Conservation (phyloP, 2,329 filamentous ascomycete genomes). For the Fusarium heterosporum region DNA sequence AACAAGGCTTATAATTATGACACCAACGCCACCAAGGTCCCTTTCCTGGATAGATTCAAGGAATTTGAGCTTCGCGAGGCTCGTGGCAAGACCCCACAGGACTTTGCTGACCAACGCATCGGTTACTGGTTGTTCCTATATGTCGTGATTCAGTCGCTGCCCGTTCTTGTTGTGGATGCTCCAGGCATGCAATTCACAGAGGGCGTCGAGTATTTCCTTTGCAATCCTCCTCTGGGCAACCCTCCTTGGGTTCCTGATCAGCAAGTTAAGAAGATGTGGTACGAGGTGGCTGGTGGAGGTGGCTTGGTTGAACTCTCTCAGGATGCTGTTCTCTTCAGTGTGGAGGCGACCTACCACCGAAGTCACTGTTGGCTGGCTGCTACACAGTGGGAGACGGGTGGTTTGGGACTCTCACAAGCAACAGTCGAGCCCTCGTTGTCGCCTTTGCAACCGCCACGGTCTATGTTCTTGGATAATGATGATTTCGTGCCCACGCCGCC, state of each 20-base stretch:
- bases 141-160: slow-evolving; percentile 79
- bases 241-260: slow-evolving; percentile 78
- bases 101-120: slow-evolving; percentile 76
- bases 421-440: slow-evolving; percentile 52
- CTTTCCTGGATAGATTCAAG: slow-evolving; percentile 77
- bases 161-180: slow-evolving; percentile 81
- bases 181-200: slow-evolving; percentile 75
- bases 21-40: slow-evolving; percentile 65
- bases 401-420: slow-evolving; percentile 40
- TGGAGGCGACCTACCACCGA: slow-evolving; percentile 70
- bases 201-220: slow-evolving; percentile 84
- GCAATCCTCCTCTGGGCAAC: slow-evolving; percentile 77
- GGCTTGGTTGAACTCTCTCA: slow-evolving; percentile 69
- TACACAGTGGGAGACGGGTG: slow-evolving; percentile 59
- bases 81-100: slow-evolving; percentile 71
- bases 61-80: slow-evolving; percentile 78
- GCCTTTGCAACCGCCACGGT: slow-evolving; percentile 54
- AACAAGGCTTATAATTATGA: slow-evolving; percentile 85
- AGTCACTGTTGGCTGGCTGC: slow-evolving; percentile 68
- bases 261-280: slow-evolving; percentile 76
- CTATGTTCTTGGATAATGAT: slow-evolving; percentile 51
- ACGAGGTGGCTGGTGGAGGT: slow-evolving; percentile 75
- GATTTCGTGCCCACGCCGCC: slow-evolving; percentile 42
- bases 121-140: slow-evolving; percentile 88
- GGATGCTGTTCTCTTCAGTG: slow-evolving; percentile 70